Evolutionary conservation across 2,329 filamentous ascomycete genomes (phyloP), one percentile per base, ranked within the genome.

Genomic region (Scopulariopsis brevicaulis): DNA sequence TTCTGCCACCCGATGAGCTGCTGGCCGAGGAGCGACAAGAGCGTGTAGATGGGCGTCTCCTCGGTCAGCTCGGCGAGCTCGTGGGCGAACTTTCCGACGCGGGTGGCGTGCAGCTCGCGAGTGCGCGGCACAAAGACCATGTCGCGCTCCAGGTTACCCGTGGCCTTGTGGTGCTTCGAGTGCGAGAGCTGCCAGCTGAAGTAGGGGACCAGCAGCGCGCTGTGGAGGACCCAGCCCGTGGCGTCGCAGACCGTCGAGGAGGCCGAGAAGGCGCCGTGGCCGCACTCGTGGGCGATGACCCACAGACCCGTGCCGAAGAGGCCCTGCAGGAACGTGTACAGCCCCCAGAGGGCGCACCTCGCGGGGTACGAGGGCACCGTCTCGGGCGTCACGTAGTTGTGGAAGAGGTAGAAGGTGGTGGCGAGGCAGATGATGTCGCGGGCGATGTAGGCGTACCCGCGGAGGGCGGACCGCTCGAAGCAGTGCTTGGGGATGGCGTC

Each of bases 181-280:
- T 99, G 94, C 64, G 91, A 96, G 75, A 97, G 92, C 78, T 99
- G 96, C 94, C 94, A 99, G 70, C 90, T 96, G 79, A 96, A 99
- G 79, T 97, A 99, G 24, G 94, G 94, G 54, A 99, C 93, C 59
- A 96, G 80, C 46, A 96, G 84, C 52, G 84, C 73, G 43, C 92
- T 96, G 78, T 97, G 93, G 65, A 90, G 83, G 70, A 96, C 73
- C 89, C 90, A 96, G 67, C 93, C 93, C 59, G 94, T 90, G 28
- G 89, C 83, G 74, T 97, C 91, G 77, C 97, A 97, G 70, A 96
- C 74, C 12, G 84, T 77, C 77, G 89, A 93, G 67, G 89, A 96
- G n/a, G 89, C 78, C 51, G 94, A 97, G 79, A 99, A 97, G 61
- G 94, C 87, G 73, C 94, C 89, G 76, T 89, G 86, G 56, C 86